Percentiles rank a stretch among this genome's conserved stretches.
phyloP scores from a whole-genome alignment of 306 rosid genomes.

The Rosa rugosa region DNA sequence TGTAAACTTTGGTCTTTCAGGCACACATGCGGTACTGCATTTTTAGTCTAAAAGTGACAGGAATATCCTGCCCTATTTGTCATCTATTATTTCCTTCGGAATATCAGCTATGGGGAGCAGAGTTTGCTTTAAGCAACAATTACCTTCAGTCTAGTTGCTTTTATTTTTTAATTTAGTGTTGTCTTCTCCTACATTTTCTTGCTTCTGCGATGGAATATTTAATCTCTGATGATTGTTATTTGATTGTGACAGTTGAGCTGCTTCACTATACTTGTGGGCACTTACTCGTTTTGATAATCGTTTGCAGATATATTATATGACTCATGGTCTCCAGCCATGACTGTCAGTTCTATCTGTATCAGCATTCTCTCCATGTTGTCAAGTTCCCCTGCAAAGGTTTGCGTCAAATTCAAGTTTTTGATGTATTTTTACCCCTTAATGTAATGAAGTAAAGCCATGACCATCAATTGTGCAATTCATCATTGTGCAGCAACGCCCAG shows the following conservation, averaged over 20 bases:
- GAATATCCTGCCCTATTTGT: not conserved
- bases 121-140: conserved; percentile 10
- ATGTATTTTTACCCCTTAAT: not conserved
- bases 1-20: not conserved
- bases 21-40: not conserved
- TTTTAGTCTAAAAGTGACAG: not conserved
- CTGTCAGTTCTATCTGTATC: conserved; percentile 40
- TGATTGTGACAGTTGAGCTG: not conserved
- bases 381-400: conserved; percentile 42
- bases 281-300: not conserved
- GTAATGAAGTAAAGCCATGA: not conserved
- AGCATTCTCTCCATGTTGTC: conserved; percentile 48
- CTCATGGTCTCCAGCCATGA: conserved; percentile 51
- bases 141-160: not conserved
- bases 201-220: not conserved
- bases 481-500: conserved; percentile 40
- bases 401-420: not conserved
- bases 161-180: not conserved
- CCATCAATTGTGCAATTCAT: not conserved
- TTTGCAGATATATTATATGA: conserved; percentile 44
- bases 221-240: not conserved
- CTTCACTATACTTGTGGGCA: not conserved
- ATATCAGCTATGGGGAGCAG: not conserved
- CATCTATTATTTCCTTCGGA: not conserved
- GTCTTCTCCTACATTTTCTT: not conserved